Base-by-base conservation (phyloP, 2,329 filamentous ascomycete species). In the Pseudogymnoascus sp. region DNA sequence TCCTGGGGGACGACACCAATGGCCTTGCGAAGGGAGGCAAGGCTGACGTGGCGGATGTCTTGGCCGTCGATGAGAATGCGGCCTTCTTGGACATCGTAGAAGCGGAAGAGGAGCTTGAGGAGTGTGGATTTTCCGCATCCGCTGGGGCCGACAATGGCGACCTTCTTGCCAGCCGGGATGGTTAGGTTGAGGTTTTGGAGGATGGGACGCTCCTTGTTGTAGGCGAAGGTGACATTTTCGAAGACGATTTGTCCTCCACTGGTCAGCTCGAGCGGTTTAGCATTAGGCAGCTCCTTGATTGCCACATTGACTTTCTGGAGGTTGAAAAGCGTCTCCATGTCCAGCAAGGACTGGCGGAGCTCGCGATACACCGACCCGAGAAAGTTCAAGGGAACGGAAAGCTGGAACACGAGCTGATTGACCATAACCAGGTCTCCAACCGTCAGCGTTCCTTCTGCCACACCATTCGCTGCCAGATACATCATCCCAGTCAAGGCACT, bases 281-380 rank as follows among this genome's bases (percentile, higher is more conserved):
- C 91, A 68, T 89, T 78, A 1, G 87, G 83, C 60, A 83, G 81
- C 68, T 99, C 92, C 68, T 84, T 86, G 71, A 99, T 89, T 37
- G 83, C 85, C 10, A 97, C 87, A 67, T 97, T 96, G 71, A 97
- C 93, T 73, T 96, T 97, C 74, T 99, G 94, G 33, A 99, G 81
- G 73, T 90, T 96, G 80, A 99, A 99, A 5, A 99, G 82, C 0
- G 94, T 97, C 76, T 97, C 94, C 94, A 99, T 99, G 73, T 99
- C 95, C 35, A 99, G 80, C 47, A 99, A 80, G 21, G 91, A 96
- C 76, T 99, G 94, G 61, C 94, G 84, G 60, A 99, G 82, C 76
- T 99, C 94, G 68, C 94, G 88, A 73, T 99, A 99, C 10, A 99
- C 93, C 11, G 92, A 96, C n/a, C 94, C 94, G 3, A 99, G 80